These are phyloP conservation scores for Arthrobotrys entomopaga DNA, from an alignment of 2,329 filamentous ascomycete genomes.

Conservation along the genomic window DNA sequence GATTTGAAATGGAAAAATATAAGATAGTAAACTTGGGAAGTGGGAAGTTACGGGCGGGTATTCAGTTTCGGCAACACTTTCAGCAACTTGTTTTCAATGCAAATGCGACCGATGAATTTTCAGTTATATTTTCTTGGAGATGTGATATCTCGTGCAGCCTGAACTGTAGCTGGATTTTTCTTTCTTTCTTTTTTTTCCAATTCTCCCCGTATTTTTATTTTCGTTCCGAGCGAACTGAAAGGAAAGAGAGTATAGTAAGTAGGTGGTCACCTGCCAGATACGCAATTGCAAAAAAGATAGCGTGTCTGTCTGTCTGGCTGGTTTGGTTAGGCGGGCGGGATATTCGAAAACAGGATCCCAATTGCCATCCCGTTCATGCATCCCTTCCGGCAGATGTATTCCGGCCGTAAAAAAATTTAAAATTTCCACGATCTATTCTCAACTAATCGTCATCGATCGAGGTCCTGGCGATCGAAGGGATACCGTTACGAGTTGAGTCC, in stretches of 20 bases:
- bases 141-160: too few species aligned
- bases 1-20: background rate
- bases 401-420: too few species aligned
- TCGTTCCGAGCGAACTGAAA: background rate
- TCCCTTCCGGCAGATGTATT: background rate
- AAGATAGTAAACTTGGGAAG: background rate
- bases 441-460: background rate
- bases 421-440: background rate
- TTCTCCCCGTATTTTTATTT: too few species aligned
- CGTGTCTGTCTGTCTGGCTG: background rate
- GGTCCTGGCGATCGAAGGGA: background rate
- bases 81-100: background rate
- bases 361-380: background rate
- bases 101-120: constrained; percentile 13
- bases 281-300: background rate
- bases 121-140: background rate
- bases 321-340: too few species aligned
- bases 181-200: too few species aligned
- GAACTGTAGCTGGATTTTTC: background rate
- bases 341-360: too few species aligned
- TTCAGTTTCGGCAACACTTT: constrained; percentile 22
- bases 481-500: too few species aligned
- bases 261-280: constrained; percentile 6
- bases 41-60: background rate
- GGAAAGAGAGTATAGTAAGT: background rate